A percentile compares a stretch with the other conserved stretches of the same genome.
Conservation (phyloP, 305 asterid species). For the Fraxinus sp. region DNA sequence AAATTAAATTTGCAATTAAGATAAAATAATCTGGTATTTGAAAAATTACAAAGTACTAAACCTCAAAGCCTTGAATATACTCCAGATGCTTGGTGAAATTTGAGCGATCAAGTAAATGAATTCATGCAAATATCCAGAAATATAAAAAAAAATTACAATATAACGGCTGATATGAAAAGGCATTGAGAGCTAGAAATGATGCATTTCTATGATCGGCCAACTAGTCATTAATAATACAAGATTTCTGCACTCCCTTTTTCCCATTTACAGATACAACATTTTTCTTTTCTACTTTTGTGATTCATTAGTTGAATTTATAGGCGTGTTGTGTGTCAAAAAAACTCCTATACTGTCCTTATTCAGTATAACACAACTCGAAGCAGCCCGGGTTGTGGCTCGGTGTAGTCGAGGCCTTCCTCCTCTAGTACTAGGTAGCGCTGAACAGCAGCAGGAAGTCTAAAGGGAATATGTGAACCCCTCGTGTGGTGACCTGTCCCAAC, state of each 20-base stretch:
- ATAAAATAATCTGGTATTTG: too few relatives aligned
- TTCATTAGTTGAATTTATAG: constrained; percentile 26
- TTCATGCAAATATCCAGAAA: too few relatives aligned
- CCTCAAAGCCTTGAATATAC: too few relatives aligned
- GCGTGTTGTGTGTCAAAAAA: constrained; percentile 38
- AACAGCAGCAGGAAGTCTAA: constrained; percentile 69
- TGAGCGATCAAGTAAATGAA: too few relatives aligned
- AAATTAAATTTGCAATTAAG: too few relatives aligned
- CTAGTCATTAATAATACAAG: constrained; percentile 43
- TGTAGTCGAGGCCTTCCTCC: constrained; percentile 77
- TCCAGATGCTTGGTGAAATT: too few relatives aligned
- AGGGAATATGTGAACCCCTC: constrained; percentile 68
- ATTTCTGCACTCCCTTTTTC: constrained; percentile 39
- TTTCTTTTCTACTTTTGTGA: neutral
- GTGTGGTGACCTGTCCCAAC: constrained; percentile 82
- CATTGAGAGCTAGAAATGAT: constrained; percentile 53
- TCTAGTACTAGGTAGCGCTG: constrained; percentile 77
- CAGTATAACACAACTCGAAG: constrained; percentile 54
- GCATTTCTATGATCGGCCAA: constrained; percentile 38
- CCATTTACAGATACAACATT: constrained; percentile 60
- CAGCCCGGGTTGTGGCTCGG: constrained; percentile 78
- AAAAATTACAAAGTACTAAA: too few relatives aligned
- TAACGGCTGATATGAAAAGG: constrained; percentile 34
- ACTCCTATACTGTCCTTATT: constrained; percentile 39
- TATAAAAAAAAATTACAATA: constrained; percentile 6